Base-by-base conservation (phyloP, 2,329 filamentous ascomycete species). In the Colletotrichum lindemuthianum region DNA sequence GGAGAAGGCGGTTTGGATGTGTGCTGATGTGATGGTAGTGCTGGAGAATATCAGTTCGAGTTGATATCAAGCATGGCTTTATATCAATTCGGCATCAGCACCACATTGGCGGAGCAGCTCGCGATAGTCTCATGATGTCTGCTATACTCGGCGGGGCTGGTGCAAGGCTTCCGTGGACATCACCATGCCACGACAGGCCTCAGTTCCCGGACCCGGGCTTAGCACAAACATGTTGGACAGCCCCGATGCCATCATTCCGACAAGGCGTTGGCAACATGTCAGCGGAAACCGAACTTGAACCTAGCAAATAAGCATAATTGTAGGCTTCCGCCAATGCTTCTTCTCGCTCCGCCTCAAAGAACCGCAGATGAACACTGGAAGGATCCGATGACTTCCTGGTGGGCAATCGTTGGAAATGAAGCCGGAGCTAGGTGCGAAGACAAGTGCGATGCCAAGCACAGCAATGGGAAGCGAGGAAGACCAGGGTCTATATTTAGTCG, bases 81-180 rank as follows among this genome's bases (percentile, higher is more conserved):
- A 56, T 56, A 34, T 56, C 34, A 47, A 12, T 40, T 54, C 6
- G 9, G 10, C 10, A 24, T 48, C 13, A 37, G 2, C 8, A 47
- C 33, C 7, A 36, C 15, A 40, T 40, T 47, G 43, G 15, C 34
- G 3, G 16, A 11, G 15, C 43, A 15, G 8, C 36, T 40, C 8
- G n/a, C 32, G 5, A 16, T 8, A 48, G 43, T 3, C 34, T 36
- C n/a, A 33, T 6, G 43, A 6, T 43, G 41, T 15, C n/a, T n/a
- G 13, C 52, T 37, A 47, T 55, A 15, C 53, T 5, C 34, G 48
- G 53, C 53, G 33, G 53, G 53, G 53, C 53, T 56, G 53, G 2
- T 1, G 53, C 34, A 48, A 16, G 43, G 43, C 53, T 56, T 40
- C 43, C 34, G 53, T 47, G 47, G 8, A 8, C 40, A 55, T 43